Percentiles rank a stretch among this genome's conserved stretches.
These are phyloP conservation scores for Fagopyrum esculentum DNA, from an alignment of 148 eudicot genomes.

Conservation along the genomic window DNA sequence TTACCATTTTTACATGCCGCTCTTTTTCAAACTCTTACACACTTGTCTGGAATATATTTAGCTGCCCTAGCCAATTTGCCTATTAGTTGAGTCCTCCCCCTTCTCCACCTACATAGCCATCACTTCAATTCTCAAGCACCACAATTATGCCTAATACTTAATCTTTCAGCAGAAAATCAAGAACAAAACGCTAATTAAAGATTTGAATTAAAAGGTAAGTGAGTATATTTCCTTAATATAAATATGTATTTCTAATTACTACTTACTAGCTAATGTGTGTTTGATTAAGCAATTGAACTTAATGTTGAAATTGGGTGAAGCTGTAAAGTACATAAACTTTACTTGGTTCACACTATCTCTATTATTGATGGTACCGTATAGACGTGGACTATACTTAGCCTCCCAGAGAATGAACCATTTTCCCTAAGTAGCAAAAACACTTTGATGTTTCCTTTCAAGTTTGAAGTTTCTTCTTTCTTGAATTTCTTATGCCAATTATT, in stretches of 20 bases:
- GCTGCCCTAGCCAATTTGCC: conserved; percentile 5
- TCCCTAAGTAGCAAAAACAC: not conserved
- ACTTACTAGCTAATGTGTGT: no score
- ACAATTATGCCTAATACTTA: not conserved
- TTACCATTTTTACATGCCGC: conserved; percentile 9
- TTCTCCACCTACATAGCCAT: not conserved
- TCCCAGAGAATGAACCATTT: not conserved
- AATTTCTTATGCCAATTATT: not conserved
- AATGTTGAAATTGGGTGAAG: not conserved
- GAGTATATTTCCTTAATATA: not conserved
- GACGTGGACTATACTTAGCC: not conserved
- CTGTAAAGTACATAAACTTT: not conserved
- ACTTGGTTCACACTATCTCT: not conserved
- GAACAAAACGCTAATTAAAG: not conserved
- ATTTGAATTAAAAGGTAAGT: not conserved
- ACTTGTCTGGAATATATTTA: conserved; percentile 3
- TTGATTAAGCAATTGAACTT: not conserved
- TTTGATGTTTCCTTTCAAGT: not conserved
- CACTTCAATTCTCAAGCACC: not conserved
- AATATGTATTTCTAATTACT: not conserved
- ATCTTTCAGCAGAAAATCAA: not conserved
- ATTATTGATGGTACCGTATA: not conserved
- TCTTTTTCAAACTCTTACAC: not conserved
- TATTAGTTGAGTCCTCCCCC: conserved; percentile 3
- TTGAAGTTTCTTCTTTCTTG: not conserved